A percentile compares a stretch with the other conserved stretches of the same genome.
Evolutionary conservation across 2,329 filamentous ascomycete species (phyloP).

Genomic region (Curvularia verruculosa): DNA sequence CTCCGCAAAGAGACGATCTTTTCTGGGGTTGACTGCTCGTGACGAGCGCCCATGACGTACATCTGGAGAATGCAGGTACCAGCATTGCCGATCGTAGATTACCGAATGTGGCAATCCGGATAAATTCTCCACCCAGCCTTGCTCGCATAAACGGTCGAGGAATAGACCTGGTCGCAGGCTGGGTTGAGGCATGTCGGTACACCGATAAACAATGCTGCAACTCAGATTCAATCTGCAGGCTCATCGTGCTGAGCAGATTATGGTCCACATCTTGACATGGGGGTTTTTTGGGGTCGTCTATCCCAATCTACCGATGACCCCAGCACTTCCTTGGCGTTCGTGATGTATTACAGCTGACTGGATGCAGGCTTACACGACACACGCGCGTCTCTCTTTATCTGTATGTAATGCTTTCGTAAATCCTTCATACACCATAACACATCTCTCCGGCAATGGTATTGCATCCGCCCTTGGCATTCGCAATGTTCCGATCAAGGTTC

Average conservation of each 20-base stretch:
- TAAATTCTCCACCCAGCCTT: conserved; percentile 1
- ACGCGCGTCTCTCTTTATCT: neutral
- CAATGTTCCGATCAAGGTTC: conserved; percentile 1
- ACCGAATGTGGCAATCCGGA: conserved; percentile 12
- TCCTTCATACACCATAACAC: conserved; percentile 6
- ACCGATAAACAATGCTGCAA: neutral
- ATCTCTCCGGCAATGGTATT: neutral
- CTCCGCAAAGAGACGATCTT: conserved; percentile 8
- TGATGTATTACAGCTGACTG: conserved; percentile 7
- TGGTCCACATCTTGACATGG: neutral
- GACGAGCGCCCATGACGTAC: conserved; percentile 11
- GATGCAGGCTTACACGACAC: neutral
- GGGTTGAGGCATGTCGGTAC: neutral
- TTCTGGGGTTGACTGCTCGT: conserved; percentile 8
- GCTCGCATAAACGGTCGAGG: conserved; percentile 8
- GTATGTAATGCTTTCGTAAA: conserved; percentile 1
- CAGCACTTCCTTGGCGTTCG: conserved; percentile 3
- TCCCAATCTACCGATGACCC: neutral
- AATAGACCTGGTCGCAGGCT: conserved; percentile 9
- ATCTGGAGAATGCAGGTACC: conserved; percentile 17
- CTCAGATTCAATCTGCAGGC: neutral
- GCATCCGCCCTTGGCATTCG: neutral
- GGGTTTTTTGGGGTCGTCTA: neutral
- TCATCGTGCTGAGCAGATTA: neutral
- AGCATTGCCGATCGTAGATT: conserved; percentile 13